A percentile compares a stretch with the other conserved stretches of the same genome.
Evolutionary conservation across 2,329 filamentous ascomycete species (phyloP).

Genomic region (Pseudovirgaria hyperparasitica): DNA sequence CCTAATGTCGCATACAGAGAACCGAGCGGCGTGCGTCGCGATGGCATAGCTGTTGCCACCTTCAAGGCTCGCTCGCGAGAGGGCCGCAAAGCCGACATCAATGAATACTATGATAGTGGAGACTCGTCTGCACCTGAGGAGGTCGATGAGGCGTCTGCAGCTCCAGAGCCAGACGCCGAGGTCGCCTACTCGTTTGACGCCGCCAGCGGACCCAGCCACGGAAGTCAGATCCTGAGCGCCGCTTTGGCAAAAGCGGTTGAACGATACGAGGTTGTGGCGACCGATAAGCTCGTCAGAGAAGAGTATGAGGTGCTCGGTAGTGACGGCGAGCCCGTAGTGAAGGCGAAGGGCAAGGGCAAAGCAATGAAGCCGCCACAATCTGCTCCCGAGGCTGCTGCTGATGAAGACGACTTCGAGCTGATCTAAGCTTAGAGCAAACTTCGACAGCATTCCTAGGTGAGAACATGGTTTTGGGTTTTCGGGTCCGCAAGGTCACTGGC

Average conservation of each 20-base stretch:
- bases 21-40: constrained; percentile 21
- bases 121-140: constrained; percentile 33
- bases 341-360: constrained; percentile 22
- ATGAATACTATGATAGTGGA: constrained; percentile 27
- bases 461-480: too few species aligned
- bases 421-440: constrained; percentile 15
- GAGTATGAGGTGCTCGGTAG: constrained; percentile 44
- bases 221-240: constrained; percentile 44
- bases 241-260: constrained; percentile 46
- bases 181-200: constrained; percentile 44
- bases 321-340: constrained; percentile 25
- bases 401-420: constrained; percentile 30
- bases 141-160: constrained; percentile 29
- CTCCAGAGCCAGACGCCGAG: constrained; percentile 33
- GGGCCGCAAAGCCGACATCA: constrained; percentile 24
- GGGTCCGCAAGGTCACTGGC: too few species aligned
- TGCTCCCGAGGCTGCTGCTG: constrained; percentile 16
- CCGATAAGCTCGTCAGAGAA: constrained; percentile 45
- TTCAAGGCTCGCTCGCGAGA: constrained; percentile 12
- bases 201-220: constrained; percentile 34
- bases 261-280: constrained; percentile 47
- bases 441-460: constrained; percentile 1
- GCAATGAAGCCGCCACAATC: too few species aligned
- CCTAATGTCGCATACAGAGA: constrained; percentile 4
- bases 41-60: constrained; percentile 21